Conservation (phyloP, 2,329 filamentous ascomycete genomes). For the Monilinia fructigena region DNA sequence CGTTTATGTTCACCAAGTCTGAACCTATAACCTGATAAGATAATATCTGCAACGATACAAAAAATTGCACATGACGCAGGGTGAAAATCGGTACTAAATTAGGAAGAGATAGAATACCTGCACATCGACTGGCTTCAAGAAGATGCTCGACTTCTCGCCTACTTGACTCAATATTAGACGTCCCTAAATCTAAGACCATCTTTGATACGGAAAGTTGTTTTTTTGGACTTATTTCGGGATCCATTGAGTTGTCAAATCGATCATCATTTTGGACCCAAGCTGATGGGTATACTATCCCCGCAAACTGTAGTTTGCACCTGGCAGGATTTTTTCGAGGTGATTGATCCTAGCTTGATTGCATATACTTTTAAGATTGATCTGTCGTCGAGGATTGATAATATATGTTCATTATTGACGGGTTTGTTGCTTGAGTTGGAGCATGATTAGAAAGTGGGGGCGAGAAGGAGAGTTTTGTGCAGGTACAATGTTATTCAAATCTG, state of each 20-base stretch:
- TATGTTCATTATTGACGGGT: background rate
- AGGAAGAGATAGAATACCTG: no score
- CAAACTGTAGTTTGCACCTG: conserved; percentile 25
- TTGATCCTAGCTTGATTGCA: background rate
- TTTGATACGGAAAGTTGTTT: conserved; percentile 17
- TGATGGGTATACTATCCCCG: conserved; percentile 24
- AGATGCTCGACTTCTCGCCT: background rate
- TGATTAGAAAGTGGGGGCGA: no score
- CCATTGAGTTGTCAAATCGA: conserved; percentile 25
- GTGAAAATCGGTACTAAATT: conserved; percentile 51
- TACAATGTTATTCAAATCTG: no score
- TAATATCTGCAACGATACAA: conserved; percentile 47
- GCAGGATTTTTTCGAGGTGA: background rate
- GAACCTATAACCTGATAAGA: conserved; percentile 35
- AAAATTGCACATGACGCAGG: conserved; percentile 51
- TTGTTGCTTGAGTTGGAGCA: no score
- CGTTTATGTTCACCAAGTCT: conserved; percentile 32
- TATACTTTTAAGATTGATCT: background rate
- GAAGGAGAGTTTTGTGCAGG: no score
- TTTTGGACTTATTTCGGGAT: background rate
- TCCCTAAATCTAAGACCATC: background rate
- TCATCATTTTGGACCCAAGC: background rate
- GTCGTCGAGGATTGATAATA: no score
- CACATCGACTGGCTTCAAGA: background rate
- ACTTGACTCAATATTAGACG: no score